Percentiles rank a stretch among this genome's conserved stretches.
Conservation (phyloP, 345 rosid genomes). For the Capsella bursapastoris region DNA sequence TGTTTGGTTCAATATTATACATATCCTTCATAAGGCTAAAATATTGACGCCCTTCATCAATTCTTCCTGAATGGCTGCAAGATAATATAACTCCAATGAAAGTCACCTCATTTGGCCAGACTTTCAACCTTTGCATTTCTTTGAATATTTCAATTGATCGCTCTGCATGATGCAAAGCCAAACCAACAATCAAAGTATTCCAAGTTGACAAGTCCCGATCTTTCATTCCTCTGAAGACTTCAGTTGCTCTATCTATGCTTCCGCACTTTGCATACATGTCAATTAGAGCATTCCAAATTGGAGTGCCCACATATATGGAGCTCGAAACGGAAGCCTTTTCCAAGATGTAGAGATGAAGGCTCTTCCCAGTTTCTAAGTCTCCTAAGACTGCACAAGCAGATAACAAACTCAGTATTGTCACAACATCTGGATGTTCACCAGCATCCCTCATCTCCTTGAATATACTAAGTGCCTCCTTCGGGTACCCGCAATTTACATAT, state of each 20-base stretch:
- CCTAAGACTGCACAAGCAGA: slow-evolving; percentile 70
- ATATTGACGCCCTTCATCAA: slow-evolving; percentile 60
- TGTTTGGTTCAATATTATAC: slow-evolving; percentile 61
- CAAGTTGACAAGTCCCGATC: slow-evolving; percentile 64
- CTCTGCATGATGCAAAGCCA: slow-evolving; percentile 66
- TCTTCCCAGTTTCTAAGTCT: slow-evolving; percentile 61
- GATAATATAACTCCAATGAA: slow-evolving; percentile 70
- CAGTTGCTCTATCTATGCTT: slow-evolving; percentile 57
- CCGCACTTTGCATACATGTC: slow-evolving; percentile 82
- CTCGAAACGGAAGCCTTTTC: slow-evolving; percentile 41
- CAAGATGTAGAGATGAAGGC: slow-evolving; percentile 52
- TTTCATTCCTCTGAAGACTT: slow-evolving; percentile 60
- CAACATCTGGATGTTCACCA: slow-evolving; percentile 68
- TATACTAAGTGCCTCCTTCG: slow-evolving; percentile 53
- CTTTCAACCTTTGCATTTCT: slow-evolving; percentile 59
- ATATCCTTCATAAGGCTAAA: slow-evolving; percentile 57
- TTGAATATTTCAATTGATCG: slow-evolving; percentile 53
- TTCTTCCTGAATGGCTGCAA: slow-evolving; percentile 69
- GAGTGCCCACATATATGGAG: slow-evolving; percentile 36
- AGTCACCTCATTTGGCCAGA: slow-evolving; percentile 66
- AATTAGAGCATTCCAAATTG: slow-evolving; percentile 65
- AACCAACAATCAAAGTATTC: slow-evolving; percentile 67
- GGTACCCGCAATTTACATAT: slow-evolving; percentile 52
- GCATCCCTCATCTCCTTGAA: slow-evolving; percentile 72
- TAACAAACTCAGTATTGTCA: slow-evolving; percentile 66